Evolutionary conservation across 2,329 filamentous ascomycete genomes (phyloP), one percentile per base, ranked within the genome.

Genomic region (Leptographium procerum): DNA sequence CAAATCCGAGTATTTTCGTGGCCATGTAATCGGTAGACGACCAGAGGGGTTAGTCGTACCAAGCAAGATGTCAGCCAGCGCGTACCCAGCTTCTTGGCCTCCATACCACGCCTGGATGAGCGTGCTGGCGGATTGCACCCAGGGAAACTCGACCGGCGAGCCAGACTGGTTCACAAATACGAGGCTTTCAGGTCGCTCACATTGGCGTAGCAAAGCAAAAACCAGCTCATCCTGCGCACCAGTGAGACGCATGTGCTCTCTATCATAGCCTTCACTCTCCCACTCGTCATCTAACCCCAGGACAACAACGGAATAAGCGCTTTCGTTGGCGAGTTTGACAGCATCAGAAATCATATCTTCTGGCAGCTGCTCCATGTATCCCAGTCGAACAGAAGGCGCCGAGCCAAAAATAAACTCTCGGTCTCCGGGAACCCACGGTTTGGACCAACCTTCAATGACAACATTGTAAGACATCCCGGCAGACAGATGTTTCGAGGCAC

Each of bases 11-110:
- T 83, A 66, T 4, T 75, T 73, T 40, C 73, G 74, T 1, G 87
- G 87, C 70, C 88, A 89, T 1, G 77, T 83, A 11, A 87, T 71
- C 0, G 83, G 81, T 1, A 88, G 71, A 66, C 86, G 87, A 1
- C 81, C 86, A 56, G 77, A 85, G 0, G 89, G 89, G 67, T 88
- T 91, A 52, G 82, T 78, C 61, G 85, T 80, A 52, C 88, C 88
- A 63, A 89, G 88, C 22, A 92, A 75, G 1, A 92, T 78, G 64
- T 92, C 88, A 0, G 87, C 88, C 62, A 94, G 86, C 16, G 84
- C 85, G 66, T 91, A 90, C 6, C 88, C 89, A 3, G 86, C 86
- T 73, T 94, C 89, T 66, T 92, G 89, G n/a, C 89, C 89, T 60
- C 88, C 87, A 66, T 91, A 92, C 88, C 88, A 92, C 8, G 87